Percentiles rank a stretch among this genome's conserved stretches.
phyloP scores from a whole-genome alignment of 2,329 filamentous ascomycete genomes.

The Cordyceps farinosa region DNA sequence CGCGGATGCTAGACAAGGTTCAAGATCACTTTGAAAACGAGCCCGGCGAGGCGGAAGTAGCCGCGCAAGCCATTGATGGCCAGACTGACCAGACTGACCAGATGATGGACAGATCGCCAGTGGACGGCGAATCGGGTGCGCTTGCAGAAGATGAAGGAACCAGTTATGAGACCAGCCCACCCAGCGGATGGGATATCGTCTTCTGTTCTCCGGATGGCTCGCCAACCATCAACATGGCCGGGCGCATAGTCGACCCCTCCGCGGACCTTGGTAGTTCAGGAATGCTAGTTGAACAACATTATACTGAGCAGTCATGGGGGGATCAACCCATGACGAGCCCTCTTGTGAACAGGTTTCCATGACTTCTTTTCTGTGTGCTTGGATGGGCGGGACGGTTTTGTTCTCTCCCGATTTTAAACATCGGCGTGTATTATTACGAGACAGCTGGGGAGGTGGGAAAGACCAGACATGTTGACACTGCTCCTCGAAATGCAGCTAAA shows the following conservation, averaged over 20 bases:
- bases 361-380: not conserved
- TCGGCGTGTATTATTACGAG: not conserved
- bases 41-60: not conserved
- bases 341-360: slow-evolving; percentile 9
- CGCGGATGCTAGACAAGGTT: slow-evolving; percentile 13
- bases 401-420: not conserved
- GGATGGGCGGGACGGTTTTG: not conserved
- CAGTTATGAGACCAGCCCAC: slow-evolving; percentile 6
- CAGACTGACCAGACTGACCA: not conserved
- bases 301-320: not conserved
- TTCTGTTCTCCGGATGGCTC: not conserved
- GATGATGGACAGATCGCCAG: slow-evolving; percentile 2
- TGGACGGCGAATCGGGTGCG: not conserved
- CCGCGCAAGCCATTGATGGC: not conserved
- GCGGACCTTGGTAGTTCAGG: slow-evolving; percentile 12
- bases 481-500: not conserved
- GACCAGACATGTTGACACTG: not conserved
- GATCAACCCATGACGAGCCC: not conserved
- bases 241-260: not conserved
- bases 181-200: not conserved
- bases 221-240: not conserved
- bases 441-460: not conserved
- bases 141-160: not conserved
- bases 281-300: slow-evolving; percentile 9
- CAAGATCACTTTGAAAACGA: slow-evolving; percentile 7